Evolutionary conservation across 1,139 yeast species (phyloP), one percentile per base, ranked within the genome.

Genomic region (Oligophagozyma castellii): DNA sequence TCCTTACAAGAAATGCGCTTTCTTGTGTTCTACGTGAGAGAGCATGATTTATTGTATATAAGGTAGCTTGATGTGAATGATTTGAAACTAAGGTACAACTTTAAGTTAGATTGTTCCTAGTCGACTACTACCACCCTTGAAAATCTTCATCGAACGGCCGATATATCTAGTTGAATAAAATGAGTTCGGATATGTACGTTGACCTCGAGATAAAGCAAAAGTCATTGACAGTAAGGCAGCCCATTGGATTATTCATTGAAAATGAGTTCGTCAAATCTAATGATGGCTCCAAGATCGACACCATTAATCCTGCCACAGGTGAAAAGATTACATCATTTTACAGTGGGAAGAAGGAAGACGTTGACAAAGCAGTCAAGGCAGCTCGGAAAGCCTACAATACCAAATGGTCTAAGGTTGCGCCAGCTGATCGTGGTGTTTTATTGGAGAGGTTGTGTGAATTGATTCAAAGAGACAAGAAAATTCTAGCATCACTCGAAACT

Each of bases 281-380:
- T 21, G 51, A 65, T 6, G 70, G 71, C 5, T 58, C 63, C 36
- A 64, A 66, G 22, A 53, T 75, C 31, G 70, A 67, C n/a, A 65
- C 76, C 2, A 55, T 65, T 29, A 70, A 73, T 47, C 86, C 89
- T 7, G 56, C 73, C 18, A 78, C 86, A 14, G 86, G 76, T 12
- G 70, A 76, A 45, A 58, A 59, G 35, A 73, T 78, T 40, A 69
- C 78, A 12, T 49, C 66, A 2, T 84, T 83, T 8, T 70, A 70
- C 39, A 70, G 73, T 22, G 95, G 89, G 4, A 63, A 61, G 16
- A 67, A 58, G 12, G 68, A 61, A 27, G 95, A 83, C 46, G 77
- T 83, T 23, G 83, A 83, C 50, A 42, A 52, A 28, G 94, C 95
- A 1, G 95, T 81, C 2, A 59, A 57, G 5, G 75, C 78, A 14